Evolutionary conservation across 306 rosid genomes (phyloP), one percentile per base, ranked within the genome.

Genomic region (Hippophae gyantsensis): DNA sequence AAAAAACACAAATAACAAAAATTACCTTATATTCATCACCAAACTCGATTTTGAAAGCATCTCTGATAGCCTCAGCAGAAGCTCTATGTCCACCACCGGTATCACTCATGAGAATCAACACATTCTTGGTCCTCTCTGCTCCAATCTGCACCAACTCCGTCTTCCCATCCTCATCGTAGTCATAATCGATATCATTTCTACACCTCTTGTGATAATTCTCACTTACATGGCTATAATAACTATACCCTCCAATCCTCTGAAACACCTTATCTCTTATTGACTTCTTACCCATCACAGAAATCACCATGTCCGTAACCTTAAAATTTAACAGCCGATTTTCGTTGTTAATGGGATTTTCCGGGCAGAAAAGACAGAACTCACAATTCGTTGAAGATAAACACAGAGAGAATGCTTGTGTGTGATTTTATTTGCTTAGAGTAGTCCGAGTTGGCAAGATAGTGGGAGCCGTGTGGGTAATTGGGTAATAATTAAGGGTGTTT

Each of bases 31-130:
- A 93, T 38, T 86, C 90, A 40, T 88, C 94, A 1, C 97, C 95
- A 57, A 83, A 88, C 78, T 93, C 78, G 52, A 81, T 72, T 14
- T 67, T 87, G 48, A 93, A 93, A 26, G 97, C 97, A 50, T 82
- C 96, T 7, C 89, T 82, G 3, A 93, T 93, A 10, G 97, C 95
- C 63, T 93, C 99, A 2, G 99, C 97, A 2, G 99, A 93, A 53
- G 99, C 99, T 57, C 99, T 67, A 62, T 93, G 99, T 3, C 99
- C 99, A 0, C 99, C 99, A 1, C 99, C 99, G 0, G 99, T 93
- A 62, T 93, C 99, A 57, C 99, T 93, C 99, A 93, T 93, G 58
- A 93, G 85, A 77, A 93, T 88, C 82, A 93, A 64, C 1, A 93
- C 99, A 38, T 80, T 93, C 74, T 93, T 88, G 4, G 95, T 76